These are phyloP conservation scores for Colletotrichum sp. DNA, from an alignment of 2,329 filamentous ascomycete genomes.

Conservation along the genomic window DNA sequence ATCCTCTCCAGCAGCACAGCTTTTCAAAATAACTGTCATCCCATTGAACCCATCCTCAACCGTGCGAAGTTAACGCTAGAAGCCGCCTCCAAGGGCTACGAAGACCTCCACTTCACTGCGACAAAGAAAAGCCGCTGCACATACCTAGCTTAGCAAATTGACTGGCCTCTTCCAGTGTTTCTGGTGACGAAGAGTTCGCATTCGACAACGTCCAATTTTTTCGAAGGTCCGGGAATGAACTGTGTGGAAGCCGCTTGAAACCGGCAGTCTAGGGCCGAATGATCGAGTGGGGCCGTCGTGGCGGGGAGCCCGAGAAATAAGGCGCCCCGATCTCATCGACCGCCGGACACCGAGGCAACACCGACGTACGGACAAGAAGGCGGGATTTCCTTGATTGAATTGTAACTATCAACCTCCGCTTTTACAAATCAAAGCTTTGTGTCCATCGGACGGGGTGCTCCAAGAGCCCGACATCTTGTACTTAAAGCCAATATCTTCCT, in stretches of 20 bases:
- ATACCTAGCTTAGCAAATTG: not conserved
- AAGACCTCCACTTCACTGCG: not conserved
- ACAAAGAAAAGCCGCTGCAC: not conserved
- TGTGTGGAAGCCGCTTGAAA: not conserved
- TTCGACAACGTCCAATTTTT: not conserved
- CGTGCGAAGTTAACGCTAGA: not conserved
- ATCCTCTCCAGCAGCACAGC: not conserved
- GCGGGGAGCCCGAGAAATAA: not conserved
- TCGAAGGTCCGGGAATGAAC: not conserved
- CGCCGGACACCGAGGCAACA: not conserved
- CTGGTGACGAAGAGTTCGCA: not conserved
- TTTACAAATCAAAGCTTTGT: not conserved
- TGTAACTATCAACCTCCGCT: not conserved
- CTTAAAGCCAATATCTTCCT: not conserved
- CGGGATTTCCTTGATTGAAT: not conserved
- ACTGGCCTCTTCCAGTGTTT: not conserved
- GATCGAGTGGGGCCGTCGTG: not conserved
- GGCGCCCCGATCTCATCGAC: not conserved
- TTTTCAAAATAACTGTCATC: not conserved
- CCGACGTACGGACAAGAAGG: not conserved
- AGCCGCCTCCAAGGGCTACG: not conserved
- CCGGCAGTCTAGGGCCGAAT: not conserved
- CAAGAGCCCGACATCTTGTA: not conserved
- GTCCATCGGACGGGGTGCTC: not conserved
- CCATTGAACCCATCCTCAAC: not conserved